Conservation (phyloP, 2,329 filamentous ascomycete species). For the Fusarium sarcochroum region DNA sequence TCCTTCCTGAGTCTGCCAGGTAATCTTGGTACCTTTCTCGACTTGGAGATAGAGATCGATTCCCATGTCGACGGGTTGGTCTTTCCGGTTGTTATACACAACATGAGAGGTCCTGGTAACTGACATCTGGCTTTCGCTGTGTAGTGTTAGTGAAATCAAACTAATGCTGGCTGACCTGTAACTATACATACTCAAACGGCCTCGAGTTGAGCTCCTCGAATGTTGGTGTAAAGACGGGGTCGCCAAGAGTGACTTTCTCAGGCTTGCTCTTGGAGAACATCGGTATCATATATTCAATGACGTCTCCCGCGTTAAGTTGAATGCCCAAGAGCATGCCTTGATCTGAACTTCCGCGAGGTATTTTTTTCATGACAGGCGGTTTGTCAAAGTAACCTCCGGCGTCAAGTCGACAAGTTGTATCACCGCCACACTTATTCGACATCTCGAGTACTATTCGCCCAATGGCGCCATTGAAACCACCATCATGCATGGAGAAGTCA, state of each 20-base stretch:
- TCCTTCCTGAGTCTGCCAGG: background rate
- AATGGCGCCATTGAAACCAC: background rate
- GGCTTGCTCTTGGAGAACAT: slow-evolving; percentile 10
- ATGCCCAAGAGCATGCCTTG: slow-evolving; percentile 7
- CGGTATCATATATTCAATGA: slow-evolving; percentile 4
- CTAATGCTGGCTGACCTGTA: too few species aligned
- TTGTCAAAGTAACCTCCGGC: background rate
- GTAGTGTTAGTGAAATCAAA: background rate
- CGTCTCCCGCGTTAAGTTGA: background rate
- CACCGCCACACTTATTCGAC: slow-evolving; percentile 4
- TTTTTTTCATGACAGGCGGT: background rate
- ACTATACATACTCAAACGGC: background rate
- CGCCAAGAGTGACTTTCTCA: background rate
- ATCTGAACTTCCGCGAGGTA: background rate
- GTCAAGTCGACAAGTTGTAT: background rate
- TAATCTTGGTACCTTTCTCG: slow-evolving; percentile 1
- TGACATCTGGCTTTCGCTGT: background rate
- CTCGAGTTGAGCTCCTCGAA: slow-evolving; percentile 5
- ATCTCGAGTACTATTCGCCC: background rate
- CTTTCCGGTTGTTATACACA: background rate
- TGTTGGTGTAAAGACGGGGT: background rate
- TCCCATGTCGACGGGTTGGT: background rate
- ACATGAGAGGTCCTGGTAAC: background rate
- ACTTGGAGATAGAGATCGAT: background rate
- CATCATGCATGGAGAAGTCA: slow-evolving; percentile 1